A percentile compares a stretch with the other conserved stretches of the same genome.
These are phyloP conservation scores for Blastocystis sp. DNA, from an alignment of 352 stramenopile genomes.

Conservation along the genomic window DNA sequence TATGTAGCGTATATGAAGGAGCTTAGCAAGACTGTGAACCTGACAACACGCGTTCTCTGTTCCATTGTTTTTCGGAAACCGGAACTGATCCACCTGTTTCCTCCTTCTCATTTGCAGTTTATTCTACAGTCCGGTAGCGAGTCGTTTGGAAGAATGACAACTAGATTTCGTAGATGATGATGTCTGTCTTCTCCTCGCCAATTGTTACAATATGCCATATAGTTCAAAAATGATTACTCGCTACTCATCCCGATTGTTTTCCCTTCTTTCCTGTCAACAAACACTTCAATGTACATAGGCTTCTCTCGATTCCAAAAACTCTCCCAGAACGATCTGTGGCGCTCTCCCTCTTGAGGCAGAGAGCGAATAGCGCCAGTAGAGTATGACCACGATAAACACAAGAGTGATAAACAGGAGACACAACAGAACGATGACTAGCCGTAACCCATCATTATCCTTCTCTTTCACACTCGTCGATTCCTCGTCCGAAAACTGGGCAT, in stretches of 20 bases:
- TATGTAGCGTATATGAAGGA: not conserved
- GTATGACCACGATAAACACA: slow-evolving; percentile 6
- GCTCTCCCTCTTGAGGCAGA: not conserved
- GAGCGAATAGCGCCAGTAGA: not conserved
- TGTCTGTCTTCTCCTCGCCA: not conserved
- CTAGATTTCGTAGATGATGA: slow-evolving; percentile 16
- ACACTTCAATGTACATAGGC: not conserved
- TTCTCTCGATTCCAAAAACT: not conserved
- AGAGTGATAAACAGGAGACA: not conserved
- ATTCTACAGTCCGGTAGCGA: not conserved
- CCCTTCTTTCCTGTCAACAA: not conserved
- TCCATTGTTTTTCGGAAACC: not conserved
- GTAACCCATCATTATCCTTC: not conserved
- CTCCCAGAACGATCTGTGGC: not conserved
- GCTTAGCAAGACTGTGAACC: not conserved
- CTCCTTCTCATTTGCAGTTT: not conserved
- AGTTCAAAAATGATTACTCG: not conserved
- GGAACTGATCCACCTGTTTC: not conserved
- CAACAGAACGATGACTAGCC: not conserved
- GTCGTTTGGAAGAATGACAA: not conserved
- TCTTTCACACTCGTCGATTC: not conserved
- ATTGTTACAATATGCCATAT: not conserved
- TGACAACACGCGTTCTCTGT: not conserved
- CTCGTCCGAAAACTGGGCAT: not conserved
- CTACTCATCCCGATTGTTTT: not conserved